Conservation (phyloP, 441 rosid genomes). For the Croton setiger region DNA sequence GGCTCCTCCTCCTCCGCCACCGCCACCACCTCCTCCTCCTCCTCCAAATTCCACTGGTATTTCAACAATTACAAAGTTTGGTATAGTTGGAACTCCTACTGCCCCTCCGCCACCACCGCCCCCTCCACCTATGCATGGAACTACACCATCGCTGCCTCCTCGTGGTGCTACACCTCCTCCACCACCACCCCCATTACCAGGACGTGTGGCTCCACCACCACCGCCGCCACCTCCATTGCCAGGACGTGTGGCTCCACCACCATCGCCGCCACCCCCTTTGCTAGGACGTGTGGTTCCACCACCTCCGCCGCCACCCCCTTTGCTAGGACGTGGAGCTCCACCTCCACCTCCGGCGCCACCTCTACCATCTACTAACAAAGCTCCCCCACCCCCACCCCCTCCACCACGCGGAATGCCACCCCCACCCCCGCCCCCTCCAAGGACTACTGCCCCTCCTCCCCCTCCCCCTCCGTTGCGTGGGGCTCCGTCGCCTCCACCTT, state of each 20-base stretch:
- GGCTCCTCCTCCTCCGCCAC: conserved; percentile 32
- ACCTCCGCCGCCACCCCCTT: conserved; percentile 17
- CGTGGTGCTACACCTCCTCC: conserved; percentile 25
- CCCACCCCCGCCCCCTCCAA: background rate
- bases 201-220: too few relatives aligned
- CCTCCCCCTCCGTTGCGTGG: conserved; percentile 32
- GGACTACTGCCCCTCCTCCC: conserved; percentile 31
- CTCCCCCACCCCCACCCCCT: background rate
- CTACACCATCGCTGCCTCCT: conserved; percentile 8
- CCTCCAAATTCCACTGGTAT: conserved; percentile 15
- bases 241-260: too few relatives aligned
- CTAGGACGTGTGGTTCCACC: conserved; percentile 21
- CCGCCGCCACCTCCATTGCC: too few relatives aligned
- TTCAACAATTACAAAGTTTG: conserved; percentile 18
- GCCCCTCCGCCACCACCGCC: conserved; percentile 26
- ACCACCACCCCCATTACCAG: too few relatives aligned
- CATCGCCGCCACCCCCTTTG: too few relatives aligned
- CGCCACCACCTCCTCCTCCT: conserved; percentile 30
- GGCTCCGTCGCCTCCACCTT: conserved; percentile 6
- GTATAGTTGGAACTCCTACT: conserved; percentile 16
- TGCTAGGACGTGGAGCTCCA: conserved; percentile 1
- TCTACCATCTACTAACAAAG: background rate
- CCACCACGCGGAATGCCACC: background rate
- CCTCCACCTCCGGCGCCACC: conserved; percentile 16
- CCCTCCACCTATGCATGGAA: conserved; percentile 17